Percentiles rank a stretch among this genome's conserved stretches.
phyloP scores from a whole-genome alignment of 805 yeast genomes.

The Suhomyces kilbournensis region DNA sequence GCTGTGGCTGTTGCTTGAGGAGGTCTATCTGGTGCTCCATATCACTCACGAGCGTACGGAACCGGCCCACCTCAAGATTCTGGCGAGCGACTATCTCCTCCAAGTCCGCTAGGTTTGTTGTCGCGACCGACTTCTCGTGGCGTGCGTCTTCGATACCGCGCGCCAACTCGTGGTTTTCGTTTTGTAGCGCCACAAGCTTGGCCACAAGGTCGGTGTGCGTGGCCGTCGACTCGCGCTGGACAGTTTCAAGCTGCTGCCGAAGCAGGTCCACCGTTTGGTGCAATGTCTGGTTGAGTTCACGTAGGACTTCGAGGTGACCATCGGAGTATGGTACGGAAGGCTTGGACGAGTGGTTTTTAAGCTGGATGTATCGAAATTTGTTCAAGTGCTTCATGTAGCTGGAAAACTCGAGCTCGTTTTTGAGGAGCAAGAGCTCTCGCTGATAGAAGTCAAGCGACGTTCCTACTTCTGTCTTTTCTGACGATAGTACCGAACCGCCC shows the following conservation, averaged over 20 bases:
- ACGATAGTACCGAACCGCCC: conserved; percentile 1
- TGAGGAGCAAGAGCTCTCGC: conserved; percentile 53
- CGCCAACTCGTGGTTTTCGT: neutral
- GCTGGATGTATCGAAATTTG: conserved; percentile 24
- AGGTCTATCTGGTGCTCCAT: conserved; percentile 6
- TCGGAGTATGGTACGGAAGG: neutral
- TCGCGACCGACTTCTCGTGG: neutral
- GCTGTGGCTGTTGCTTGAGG: neutral
- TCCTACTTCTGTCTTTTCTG: conserved; percentile 6
- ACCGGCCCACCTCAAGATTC: conserved; percentile 18
- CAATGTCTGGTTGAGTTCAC: neutral
- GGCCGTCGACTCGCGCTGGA: neutral
- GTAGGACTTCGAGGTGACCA: neutral
- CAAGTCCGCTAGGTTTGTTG: neutral
- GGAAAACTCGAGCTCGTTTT: conserved; percentile 62
- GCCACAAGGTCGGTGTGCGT: neutral
- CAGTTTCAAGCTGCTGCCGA: neutral
- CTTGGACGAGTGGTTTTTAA: conserved; percentile 11
- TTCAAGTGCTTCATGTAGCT: conserved; percentile 49
- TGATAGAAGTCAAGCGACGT: conserved; percentile 46
- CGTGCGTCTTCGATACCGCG: neutral
- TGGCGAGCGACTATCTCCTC: conserved; percentile 19
- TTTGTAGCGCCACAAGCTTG: neutral
- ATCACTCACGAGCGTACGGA: conserved; percentile 13
- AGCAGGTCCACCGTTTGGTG: conserved; percentile 6